Conservation (phyloP, 176 grass and related monocot genomes). For the Paspalum vaginatum region DNA sequence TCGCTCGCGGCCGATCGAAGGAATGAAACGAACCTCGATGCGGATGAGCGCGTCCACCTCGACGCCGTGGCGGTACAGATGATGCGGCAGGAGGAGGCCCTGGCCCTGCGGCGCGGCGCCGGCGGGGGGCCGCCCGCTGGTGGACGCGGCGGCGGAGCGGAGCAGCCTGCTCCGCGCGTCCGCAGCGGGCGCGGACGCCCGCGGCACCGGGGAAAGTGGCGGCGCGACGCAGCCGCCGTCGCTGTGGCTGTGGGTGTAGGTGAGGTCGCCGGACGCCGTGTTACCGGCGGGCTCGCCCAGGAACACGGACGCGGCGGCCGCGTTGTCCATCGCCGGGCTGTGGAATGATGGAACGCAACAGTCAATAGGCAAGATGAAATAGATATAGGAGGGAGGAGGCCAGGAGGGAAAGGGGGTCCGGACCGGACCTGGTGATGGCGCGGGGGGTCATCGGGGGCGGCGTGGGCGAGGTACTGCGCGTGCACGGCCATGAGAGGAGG, state of each 20-base stretch:
- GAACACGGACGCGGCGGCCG: constrained; percentile 10
- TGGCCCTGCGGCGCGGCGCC: background rate
- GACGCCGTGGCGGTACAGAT: constrained; percentile 57
- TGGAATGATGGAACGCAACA: background rate
- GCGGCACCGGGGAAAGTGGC: too few species aligned
- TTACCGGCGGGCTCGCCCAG: constrained; percentile 26
- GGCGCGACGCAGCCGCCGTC: background rate
- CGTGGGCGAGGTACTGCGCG: constrained; percentile 40
- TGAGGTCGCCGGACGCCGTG: constrained; percentile 59
- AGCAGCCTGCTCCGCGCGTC: constrained; percentile 13
- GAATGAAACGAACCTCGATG: constrained; percentile 44
- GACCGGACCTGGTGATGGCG: constrained; percentile 24
- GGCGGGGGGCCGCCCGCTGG: constrained; percentile 42
- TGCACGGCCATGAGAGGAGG: constrained; percentile 49
- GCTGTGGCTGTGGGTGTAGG: constrained; percentile 30
- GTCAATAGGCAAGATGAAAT: background rate
- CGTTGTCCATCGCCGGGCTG: constrained; percentile 22
- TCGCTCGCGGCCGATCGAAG: too few species aligned
- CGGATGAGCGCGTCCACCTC: constrained; percentile 73
- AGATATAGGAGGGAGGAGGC: background rate
- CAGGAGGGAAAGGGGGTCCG: background rate
- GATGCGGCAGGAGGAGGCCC: constrained; percentile 48
- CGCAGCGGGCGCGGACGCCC: background rate
- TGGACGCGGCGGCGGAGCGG: constrained; percentile 42
- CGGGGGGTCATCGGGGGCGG: constrained; percentile 48